Percentiles rank a stretch among this genome's conserved stretches.
phyloP scores from a whole-genome alignment of 441 rosid species.

The Isatis lusitanica region DNA sequence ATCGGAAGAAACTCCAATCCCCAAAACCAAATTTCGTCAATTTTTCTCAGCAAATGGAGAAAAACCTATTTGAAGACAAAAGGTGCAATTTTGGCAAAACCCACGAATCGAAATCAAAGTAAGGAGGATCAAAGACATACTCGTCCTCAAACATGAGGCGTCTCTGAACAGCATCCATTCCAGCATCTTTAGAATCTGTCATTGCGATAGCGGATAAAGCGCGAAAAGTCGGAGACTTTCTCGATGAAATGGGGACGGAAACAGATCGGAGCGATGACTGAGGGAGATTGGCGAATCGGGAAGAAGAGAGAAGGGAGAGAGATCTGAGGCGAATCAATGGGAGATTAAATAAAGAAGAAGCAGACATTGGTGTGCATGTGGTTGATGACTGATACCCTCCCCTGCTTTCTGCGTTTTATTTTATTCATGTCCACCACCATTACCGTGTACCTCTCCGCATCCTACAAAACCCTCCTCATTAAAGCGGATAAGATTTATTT shows the following conservation, averaged over 20 bases:
- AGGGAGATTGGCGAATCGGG: constrained; percentile 14
- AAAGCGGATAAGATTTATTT: background rate
- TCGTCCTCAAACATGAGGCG: constrained; percentile 99
- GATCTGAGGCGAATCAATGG: constrained; percentile 35
- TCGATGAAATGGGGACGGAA: constrained; percentile 9
- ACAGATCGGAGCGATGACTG: constrained; percentile 17
- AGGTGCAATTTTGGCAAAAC: background rate
- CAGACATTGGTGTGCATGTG: constrained; percentile 37
- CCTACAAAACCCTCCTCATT: background rate
- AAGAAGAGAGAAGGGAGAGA: constrained; percentile 11
- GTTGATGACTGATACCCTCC: background rate
- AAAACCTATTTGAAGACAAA: background rate
- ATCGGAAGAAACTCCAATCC: background rate
- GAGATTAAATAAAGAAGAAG: constrained; percentile 36
- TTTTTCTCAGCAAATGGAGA: background rate
- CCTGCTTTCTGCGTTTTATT: constrained; percentile 13
- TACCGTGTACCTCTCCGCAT: constrained; percentile 27
- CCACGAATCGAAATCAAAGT: background rate
- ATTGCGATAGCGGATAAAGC: constrained; percentile 26
- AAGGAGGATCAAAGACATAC: constrained; percentile 42
- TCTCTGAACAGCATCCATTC: constrained; percentile 95
- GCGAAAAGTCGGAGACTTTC: constrained; percentile 39
- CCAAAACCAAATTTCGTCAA: background rate
- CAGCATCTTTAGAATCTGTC: constrained; percentile 66
- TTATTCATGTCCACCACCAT: constrained; percentile 1